Base-by-base conservation (phyloP, 192 early-diverging fungal genomes). In the Umbelopsis vinacea region DNA sequence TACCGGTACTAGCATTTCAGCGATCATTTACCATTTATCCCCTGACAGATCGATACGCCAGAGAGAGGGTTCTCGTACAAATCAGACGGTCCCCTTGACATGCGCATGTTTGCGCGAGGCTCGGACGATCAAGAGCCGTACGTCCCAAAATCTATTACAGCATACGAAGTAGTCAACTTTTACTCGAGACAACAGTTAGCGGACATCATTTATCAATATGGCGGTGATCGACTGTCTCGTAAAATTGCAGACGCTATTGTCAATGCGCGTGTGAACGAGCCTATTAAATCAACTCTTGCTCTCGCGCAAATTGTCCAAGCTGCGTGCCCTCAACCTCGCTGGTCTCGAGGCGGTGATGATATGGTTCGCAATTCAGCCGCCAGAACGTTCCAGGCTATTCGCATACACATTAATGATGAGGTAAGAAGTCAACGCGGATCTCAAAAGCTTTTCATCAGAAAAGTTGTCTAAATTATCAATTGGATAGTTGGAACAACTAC, bases 351-450 rank as follows among this genome's bases (percentile, higher is more conserved):
- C 14, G 73, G 79, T 48, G 72, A 76, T 52, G 74, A 85, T 67
- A 73, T 85, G 86, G 72, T 85, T 69, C 67, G 90, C 57, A 79
- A 87, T 73, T 76, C 85, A 9, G 85, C 85, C 0, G 84, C 80
- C 63, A 84, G 85, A 46, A 79, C 83, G 2, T 89, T 92, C 55
- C 88, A 88, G 66, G 80, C 83, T 0, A 71, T 92, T 33, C 82
- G 92, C 12, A 92, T 93, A 17, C 87, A 88, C 68, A 84, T 93
- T 38, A 93, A 93, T 66, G 87, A 92, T 70, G 91, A 93, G 76
- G 76, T 86, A 71, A 46, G 40, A 6, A 21, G 29, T 14, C 38
- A 47, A 19, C 0, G 7, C 1, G 10, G 1, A 15, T n/a, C 7
- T 23, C 9, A 21, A 46, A 43, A 3, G 21, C 17, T 43, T n/a